Evolutionary conservation across 208 protist genomes (phyloP), one percentile per base, ranked within the genome.

Genomic region (Trichomonas vaginalis): DNA sequence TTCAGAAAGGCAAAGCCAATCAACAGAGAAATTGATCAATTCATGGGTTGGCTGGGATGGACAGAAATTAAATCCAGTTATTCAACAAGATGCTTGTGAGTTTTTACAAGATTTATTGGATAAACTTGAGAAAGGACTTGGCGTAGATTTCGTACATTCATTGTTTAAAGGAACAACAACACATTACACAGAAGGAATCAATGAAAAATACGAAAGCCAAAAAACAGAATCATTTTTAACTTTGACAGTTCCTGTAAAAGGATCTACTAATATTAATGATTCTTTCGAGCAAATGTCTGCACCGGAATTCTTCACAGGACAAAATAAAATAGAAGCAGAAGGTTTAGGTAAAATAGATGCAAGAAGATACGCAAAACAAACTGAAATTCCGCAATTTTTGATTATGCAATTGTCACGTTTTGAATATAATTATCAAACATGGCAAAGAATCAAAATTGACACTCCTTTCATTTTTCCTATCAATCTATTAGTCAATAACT

Each of bases 71-170:
- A 88, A 88, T 88, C 82, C 82, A n/a, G 4, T n/a, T 35, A 40
- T 88, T 88, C 82, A 88, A 88, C 82, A 88, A 88, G 82, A 88
- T 88, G 82, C 82, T 45, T 88, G 39, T 42, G 82, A 88, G 37
- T 88, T 88, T 47, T 4, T 47, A 42, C 35, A 48, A n/a, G 17
- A 45, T 32, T 48, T 88, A 3, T 14, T 88, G 2, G 82, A 88
- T 48, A 88, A 88, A 47, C 40, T 88, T 15, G 35, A 45, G 17
- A 45, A 45, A 88, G 6, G 3, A 0, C 8, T 88, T 2, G 79
- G 79, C 14, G 35, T 83, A 15, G 35, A 83, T 1, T 83, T 83
- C 35, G 17, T 47, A 3, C 23, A 88, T 9, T 15, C 9, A 8
- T n/a, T 88, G 2, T 88, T 88, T 23, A 9, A 47, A n/a, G 82